These are phyloP conservation scores for Claviceps sp. DNA, from an alignment of 2,329 filamentous ascomycete species.

Conservation along the genomic window DNA sequence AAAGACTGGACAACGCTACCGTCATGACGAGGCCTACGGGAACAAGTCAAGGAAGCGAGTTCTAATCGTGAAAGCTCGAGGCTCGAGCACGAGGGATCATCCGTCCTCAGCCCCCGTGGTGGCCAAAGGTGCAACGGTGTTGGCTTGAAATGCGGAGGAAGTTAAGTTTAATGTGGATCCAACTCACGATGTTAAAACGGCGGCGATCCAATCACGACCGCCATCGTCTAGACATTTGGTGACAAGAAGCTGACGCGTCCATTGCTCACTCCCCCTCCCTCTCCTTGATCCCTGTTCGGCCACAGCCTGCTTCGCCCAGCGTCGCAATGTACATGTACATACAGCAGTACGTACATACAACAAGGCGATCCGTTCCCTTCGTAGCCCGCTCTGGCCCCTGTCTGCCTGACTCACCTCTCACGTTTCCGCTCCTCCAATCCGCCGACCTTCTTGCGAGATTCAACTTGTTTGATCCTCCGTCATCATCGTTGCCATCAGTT, in stretches of 20 bases:
- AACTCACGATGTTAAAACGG: background rate
- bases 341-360: no score
- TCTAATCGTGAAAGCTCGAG: background rate
- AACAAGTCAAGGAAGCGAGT: background rate
- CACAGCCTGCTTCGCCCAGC: background rate
- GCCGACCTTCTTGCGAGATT: background rate
- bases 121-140: background rate
- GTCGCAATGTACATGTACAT: background rate
- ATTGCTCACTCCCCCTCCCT: constrained; percentile 10
- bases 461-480: background rate
- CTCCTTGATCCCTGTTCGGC: constrained; percentile 8
- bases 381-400: constrained; percentile 19
- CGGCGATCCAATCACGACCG: background rate
- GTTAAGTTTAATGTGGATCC: background rate
- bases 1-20: constrained; percentile 2
- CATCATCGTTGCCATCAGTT: background rate
- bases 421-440: constrained; percentile 5
- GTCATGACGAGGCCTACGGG: constrained; percentile 4
- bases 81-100: background rate
- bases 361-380: constrained; percentile 19
- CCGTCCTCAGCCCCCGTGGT: constrained; percentile 1
- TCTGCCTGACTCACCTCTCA: constrained; percentile 13
- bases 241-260: constrained; percentile 17
- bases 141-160: background rate
- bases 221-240: background rate